phyloP scores from a whole-genome alignment of 305 asterid species.

The Ilex paraguariensis region DNA sequence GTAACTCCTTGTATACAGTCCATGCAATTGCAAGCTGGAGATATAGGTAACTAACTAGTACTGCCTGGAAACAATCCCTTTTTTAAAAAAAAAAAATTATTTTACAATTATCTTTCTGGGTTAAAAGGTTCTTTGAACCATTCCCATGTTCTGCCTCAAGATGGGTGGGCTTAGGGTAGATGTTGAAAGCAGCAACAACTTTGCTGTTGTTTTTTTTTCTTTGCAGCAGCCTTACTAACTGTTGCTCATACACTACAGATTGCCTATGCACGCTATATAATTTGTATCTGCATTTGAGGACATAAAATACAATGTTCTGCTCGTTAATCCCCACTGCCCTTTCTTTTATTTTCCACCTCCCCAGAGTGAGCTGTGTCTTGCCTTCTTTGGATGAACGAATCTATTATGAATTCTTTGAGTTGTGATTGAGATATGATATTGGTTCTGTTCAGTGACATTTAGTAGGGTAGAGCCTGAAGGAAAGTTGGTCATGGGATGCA shows the following conservation, averaged over 20 bases:
- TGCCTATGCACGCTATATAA: no score
- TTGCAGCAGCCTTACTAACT: neutral
- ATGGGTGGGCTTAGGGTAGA: neutral
- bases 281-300: no score
- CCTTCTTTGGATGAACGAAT: neutral
- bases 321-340: no score
- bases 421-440: conserved; percentile 21
- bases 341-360: no score
- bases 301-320: no score
- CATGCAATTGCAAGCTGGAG: conserved; percentile 97
- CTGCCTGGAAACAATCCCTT: conserved; percentile 5
- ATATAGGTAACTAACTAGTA: conserved; percentile 66
- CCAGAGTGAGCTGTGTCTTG: no score
- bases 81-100: conserved; percentile 4
- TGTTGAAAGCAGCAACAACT: neutral
- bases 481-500: conserved; percentile 89
- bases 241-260: no score
- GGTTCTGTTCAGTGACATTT: conserved; percentile 67
- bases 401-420: neutral
- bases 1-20: conserved; percentile 95
- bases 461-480: conserved; percentile 95
- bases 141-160: neutral
- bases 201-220: neutral
- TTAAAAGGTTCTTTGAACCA: neutral
- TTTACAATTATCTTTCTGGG: conserved; percentile 7